These are phyloP conservation scores for Fraxinus angustifolia DNA, from an alignment of 305 asterid genomes.

Conservation along the genomic window DNA sequence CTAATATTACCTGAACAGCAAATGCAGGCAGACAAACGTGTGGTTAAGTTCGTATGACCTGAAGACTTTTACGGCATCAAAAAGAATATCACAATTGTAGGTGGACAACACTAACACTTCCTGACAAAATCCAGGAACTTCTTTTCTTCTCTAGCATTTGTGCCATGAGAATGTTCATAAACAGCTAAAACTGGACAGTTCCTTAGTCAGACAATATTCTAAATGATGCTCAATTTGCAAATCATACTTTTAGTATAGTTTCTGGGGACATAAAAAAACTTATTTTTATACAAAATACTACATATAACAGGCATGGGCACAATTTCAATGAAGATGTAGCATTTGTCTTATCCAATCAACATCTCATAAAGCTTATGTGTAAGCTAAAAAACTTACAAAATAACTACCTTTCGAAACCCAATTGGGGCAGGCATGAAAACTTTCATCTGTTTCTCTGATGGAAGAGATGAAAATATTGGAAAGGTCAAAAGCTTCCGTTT, in stretches of 20 bases:
- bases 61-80: neutral
- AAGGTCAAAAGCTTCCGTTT: slow-evolving; percentile 60
- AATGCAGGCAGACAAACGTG: slow-evolving; percentile 19
- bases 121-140: slow-evolving; percentile 2
- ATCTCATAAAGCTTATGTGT: neutral
- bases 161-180: slow-evolving; percentile 4
- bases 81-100: slow-evolving; percentile 13
- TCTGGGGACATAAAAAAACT: neutral
- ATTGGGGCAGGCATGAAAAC: slow-evolving; percentile 70
- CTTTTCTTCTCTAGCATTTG: neutral
- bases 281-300: neutral
- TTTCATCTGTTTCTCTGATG: slow-evolving; percentile 94
- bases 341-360: neutral
- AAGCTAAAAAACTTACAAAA: neutral
- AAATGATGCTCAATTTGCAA: neutral
- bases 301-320: neutral
- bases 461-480: slow-evolving; percentile 91
- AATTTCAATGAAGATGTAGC: neutral
- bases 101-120: slow-evolving; percentile 9
- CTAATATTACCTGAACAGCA: slow-evolving; percentile 67
- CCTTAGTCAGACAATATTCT: neutral
- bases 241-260: neutral
- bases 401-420: slow-evolving; percentile 86
- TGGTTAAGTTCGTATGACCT: slow-evolving; percentile 18
- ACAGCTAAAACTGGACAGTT: neutral